phyloP scores from a whole-genome alignment of 139 green algal species.

The Chlorella vulgaris region DNA sequence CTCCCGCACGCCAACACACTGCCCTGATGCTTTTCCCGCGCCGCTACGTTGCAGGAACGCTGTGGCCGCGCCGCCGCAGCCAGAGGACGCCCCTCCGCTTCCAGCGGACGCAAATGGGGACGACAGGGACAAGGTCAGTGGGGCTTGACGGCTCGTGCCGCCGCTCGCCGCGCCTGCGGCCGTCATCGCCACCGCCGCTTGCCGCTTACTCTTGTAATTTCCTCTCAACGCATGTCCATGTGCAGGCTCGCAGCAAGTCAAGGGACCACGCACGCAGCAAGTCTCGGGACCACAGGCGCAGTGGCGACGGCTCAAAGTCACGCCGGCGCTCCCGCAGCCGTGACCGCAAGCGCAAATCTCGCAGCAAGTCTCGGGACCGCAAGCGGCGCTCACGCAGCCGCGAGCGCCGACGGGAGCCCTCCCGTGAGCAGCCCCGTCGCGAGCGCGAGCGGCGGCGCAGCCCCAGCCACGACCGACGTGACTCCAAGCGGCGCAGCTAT shows the following conservation, averaged over 20 bases:
- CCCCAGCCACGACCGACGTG: not conserved
- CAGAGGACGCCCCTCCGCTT: conserved; percentile 2
- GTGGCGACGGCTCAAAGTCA: too few relatives aligned
- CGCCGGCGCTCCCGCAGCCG: conserved; percentile 9
- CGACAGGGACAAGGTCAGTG: not conserved
- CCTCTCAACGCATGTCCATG: not conserved
- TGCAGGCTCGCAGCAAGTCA: conserved; percentile 3
- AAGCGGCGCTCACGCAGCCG: not conserved
- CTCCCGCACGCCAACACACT: not conserved
- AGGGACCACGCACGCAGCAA: too few relatives aligned
- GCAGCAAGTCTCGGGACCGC: conserved; percentile 15
- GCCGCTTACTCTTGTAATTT: too few relatives aligned
- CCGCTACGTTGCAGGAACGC: not conserved
- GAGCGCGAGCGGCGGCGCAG: not conserved
- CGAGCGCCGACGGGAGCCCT: not conserved
- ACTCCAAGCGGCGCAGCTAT: too few relatives aligned
- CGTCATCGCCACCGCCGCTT: not conserved
- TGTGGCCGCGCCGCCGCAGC: not conserved
- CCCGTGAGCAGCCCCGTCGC: not conserved
- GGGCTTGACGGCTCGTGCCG: not conserved
- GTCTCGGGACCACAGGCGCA: not conserved
- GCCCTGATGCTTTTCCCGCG: not conserved
- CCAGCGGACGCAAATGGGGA: conserved; percentile 11
- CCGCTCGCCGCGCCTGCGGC: not conserved
- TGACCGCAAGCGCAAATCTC: not conserved